Evolutionary conservation across 2,329 filamentous ascomycete genomes (phyloP).

Genomic region (Claviceps sp.): DNA sequence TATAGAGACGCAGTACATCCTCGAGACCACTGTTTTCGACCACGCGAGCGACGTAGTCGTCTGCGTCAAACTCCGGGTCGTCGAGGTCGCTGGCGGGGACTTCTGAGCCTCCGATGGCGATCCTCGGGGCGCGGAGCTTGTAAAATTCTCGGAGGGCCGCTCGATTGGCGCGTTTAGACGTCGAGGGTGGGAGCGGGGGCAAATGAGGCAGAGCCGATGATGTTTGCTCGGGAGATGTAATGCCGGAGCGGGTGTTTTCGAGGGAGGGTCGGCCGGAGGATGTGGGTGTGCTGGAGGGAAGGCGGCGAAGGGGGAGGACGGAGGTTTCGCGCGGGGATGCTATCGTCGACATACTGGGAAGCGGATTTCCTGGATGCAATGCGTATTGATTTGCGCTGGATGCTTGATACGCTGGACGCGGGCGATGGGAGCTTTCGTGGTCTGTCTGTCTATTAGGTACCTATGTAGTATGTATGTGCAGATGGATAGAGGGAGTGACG

Average conservation of each 20-base stretch:
- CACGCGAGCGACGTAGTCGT: conserved; percentile 50
- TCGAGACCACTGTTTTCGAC: conserved; percentile 51
- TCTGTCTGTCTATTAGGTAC: no score
- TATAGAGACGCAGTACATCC: conserved; percentile 57
- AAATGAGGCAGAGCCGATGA: conserved; percentile 12
- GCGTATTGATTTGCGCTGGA: no score
- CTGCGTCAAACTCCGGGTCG: conserved; percentile 54
- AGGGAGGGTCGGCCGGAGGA: conserved; percentile 65
- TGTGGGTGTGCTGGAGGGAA: conserved; percentile 48
- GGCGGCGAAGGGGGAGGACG: conserved; percentile 38
- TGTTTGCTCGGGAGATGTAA: conserved; percentile 33
- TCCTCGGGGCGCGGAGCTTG: conserved; percentile 46
- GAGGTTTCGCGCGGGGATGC: conserved; percentile 44
- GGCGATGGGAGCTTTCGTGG: background rate
- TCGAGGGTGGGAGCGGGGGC: conserved; percentile 19
- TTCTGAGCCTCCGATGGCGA: conserved; percentile 37
- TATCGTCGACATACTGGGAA: conserved; percentile 46
- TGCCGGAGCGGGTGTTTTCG: conserved; percentile 48
- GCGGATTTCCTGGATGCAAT: no score
- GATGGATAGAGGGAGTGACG: background rate
- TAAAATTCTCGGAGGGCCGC: conserved; percentile 90
- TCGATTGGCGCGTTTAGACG: conserved; percentile 52
- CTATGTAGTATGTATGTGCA: background rate
- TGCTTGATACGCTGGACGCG: background rate
- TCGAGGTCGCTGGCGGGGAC: conserved; percentile 62